Evolutionary conservation across 2,329 filamentous ascomycete genomes (phyloP), one percentile per base, ranked within the genome.

Genomic region (Penicillium sumatraense): DNA sequence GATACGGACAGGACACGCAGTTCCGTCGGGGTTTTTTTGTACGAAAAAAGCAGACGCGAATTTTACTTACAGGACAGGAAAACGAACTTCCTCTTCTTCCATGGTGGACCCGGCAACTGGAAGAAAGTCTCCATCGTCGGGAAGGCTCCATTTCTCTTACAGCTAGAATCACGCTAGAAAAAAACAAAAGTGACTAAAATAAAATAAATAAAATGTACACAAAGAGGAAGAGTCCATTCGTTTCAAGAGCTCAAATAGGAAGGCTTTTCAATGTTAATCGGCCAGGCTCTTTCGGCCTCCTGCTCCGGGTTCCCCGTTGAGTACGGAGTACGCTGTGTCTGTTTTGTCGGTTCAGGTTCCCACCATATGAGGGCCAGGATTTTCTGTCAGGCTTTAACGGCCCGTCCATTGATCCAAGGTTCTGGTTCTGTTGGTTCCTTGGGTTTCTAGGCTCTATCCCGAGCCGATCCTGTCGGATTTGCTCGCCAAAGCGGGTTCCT

Each of bases 91-190:
- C 61, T 56, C 50, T 61, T 63, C 54, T 36, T 61, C 53, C 46
- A 41, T 51, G 41, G 60, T 63, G 60, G 56, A 54, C 38, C 53
- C 49, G 18, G 36, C 48, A 38, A 54, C 54, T 53, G 38, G 29
- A 16, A 27, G 27, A 26, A 18, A 16, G 27, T 41, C 48, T 48
- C 50, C 51, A 58, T 49, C 49, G 31, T 60, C 56, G 60, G 58
- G 55, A 57, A 57, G 57, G 53, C 56, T 51, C 58, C 55, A 58
- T 64, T 54, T 61, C 54, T 38, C 51, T 58, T 62, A 62, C 62
- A 57, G 58, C 64, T 66, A 66, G 62, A 67, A 65, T 29, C 35
- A 49, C 62, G 60, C 63, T 67, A 67, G 65, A 67, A 66, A 64
- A 53, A 55, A 61, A 49, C 56, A 58, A 53, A 58, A 58, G 60